Percentiles rank a stretch among this genome's conserved stretches.
Conservation (phyloP, 257 asterid genomes). For the Ocimum tenuiflorum region DNA sequence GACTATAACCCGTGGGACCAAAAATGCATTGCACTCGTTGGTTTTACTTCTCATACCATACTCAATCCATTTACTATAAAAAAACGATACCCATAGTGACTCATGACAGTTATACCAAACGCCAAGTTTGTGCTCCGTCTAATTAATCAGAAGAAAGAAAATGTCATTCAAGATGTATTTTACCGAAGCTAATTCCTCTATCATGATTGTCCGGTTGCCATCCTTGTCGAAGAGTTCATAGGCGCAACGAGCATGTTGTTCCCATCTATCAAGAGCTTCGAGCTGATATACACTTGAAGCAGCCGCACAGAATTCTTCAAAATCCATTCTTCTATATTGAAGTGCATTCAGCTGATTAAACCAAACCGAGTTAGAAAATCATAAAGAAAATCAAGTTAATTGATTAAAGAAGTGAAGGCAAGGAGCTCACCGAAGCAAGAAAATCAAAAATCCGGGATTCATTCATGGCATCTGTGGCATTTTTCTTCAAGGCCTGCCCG, state of each 20-base stretch:
- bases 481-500: conserved; percentile 63
- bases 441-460: conserved; percentile 73
- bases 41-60: too few relatives aligned
- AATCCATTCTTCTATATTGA: conserved; percentile 92
- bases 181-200: conserved; percentile 93
- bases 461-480: conserved; percentile 81
- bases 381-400: too few relatives aligned
- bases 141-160: too few relatives aligned
- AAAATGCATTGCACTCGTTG: too few relatives aligned
- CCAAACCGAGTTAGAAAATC: neutral
- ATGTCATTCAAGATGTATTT: neutral
- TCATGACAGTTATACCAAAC: too few relatives aligned
- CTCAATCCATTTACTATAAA: too few relatives aligned
- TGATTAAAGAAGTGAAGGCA: too few relatives aligned
- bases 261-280: conserved; percentile 89
- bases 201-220: conserved; percentile 81
- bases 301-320: conserved; percentile 92
- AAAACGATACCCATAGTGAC: too few relatives aligned
- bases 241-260: conserved; percentile 89
- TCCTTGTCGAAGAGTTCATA: conserved; percentile 88
- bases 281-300: conserved; percentile 72
- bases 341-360: conserved; percentile 69
- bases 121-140: too few relatives aligned
- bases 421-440: conserved; percentile 58
- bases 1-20: too few relatives aligned